Conservation (phyloP, 2,329 filamentous ascomycete species). For the Pseudogymnoascus sp. region DNA sequence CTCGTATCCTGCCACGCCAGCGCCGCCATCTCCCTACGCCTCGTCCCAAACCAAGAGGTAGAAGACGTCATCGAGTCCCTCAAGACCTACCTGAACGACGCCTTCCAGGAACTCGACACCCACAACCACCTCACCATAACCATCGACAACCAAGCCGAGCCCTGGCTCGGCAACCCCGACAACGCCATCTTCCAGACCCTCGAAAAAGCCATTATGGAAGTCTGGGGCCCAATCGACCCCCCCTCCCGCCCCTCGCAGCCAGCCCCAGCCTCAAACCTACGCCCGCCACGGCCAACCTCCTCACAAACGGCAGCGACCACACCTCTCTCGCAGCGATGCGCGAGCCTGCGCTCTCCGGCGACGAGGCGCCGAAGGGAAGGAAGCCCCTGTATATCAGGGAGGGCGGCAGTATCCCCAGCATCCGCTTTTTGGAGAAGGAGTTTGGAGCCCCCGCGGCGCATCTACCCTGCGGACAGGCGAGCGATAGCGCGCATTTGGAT, state of each 20-base stretch:
- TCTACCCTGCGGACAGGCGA: slow-evolving; percentile 88
- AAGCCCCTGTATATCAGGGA: slow-evolving; percentile 90
- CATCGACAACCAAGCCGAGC: slow-evolving; percentile 89
- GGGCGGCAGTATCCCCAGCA: slow-evolving; percentile 89
- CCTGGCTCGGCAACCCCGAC: slow-evolving; percentile 87
- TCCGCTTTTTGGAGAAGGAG: slow-evolving; percentile 89
- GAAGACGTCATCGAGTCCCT: slow-evolving; percentile 65
- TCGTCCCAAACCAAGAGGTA: slow-evolving; percentile 89
- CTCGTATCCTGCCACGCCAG: slow-evolving; percentile 86
- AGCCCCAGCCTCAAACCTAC: slow-evolving; percentile 31
- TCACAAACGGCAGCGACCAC: slow-evolving; percentile 39
- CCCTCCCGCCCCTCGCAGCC: slow-evolving; percentile 25
- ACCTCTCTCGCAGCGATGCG: slow-evolving; percentile 23
- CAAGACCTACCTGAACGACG: slow-evolving; percentile 56
- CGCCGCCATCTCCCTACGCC: slow-evolving; percentile 78
- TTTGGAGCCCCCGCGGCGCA: slow-evolving; percentile 87
- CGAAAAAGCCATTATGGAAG: slow-evolving; percentile 74
- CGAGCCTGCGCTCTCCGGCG: slow-evolving; percentile 7
- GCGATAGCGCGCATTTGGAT: slow-evolving; percentile 86
- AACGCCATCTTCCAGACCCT: slow-evolving; percentile 88
- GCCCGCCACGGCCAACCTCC: slow-evolving; percentile 44
- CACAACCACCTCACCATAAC: slow-evolving; percentile 74
- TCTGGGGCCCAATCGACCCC: slow-evolving; percentile 60
- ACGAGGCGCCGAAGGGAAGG: slow-evolving; percentile 25
- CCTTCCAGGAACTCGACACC: slow-evolving; percentile 69